Percentiles rank a stretch among this genome's conserved stretches.
phyloP scores from a whole-genome alignment of 139 green algal species.

The Chlorella sp. region DNA sequence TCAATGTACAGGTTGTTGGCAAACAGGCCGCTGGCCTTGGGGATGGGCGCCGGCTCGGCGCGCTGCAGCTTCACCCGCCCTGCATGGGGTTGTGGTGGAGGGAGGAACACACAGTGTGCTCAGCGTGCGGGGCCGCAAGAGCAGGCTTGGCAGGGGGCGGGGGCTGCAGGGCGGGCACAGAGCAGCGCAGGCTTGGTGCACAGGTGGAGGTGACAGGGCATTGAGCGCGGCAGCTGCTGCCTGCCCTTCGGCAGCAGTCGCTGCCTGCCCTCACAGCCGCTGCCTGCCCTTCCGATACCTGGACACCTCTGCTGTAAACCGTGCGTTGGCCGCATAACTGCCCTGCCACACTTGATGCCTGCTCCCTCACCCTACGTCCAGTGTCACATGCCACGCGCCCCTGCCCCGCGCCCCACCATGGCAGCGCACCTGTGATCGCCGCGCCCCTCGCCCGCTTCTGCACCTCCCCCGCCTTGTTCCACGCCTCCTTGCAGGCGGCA shows the following conservation, averaged over 20 bases:
- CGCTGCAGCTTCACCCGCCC: conserved; percentile 37
- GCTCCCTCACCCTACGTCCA: too few species aligned
- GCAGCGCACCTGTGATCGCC: not conserved
- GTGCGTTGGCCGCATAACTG: too few species aligned
- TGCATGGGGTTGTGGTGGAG: too few species aligned
- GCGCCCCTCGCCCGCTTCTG: not conserved
- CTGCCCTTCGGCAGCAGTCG: too few species aligned
- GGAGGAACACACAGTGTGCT: too few species aligned
- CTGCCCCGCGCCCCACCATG: not conserved
- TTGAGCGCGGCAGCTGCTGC: too few species aligned
- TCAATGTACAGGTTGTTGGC: conserved; percentile 60
- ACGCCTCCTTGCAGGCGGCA: conserved; percentile 52
- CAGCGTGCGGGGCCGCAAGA: not conserved
- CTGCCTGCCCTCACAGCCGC: too few species aligned
- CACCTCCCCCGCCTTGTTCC: conserved; percentile 32
- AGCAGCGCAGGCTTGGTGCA: not conserved
- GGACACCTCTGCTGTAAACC: too few species aligned
- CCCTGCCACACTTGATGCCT: too few species aligned
- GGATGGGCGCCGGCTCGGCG: conserved; percentile 50
- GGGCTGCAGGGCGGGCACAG: not conserved
- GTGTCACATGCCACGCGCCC: not conserved
- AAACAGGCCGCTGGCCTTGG: conserved; percentile 58
- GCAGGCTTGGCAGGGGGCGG: not conserved
- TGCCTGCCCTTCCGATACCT: too few species aligned
- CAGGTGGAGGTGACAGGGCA: too few species aligned